phyloP scores from a whole-genome alignment of 331 rosid genomes.

The Quercus lobata region DNA sequence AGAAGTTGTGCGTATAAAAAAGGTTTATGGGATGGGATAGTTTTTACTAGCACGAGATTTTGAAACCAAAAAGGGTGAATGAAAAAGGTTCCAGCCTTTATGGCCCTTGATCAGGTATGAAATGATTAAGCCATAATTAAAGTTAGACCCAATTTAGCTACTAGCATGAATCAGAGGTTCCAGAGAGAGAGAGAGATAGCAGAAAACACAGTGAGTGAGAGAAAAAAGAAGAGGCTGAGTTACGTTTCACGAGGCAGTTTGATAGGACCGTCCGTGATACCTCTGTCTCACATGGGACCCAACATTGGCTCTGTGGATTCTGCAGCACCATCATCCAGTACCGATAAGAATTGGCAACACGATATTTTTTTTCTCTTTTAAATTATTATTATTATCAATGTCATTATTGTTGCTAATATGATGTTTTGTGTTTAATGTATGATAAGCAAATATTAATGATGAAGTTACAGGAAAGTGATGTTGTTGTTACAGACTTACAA shows the following conservation, averaged over 20 bases:
- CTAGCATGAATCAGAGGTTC: constrained; percentile 14
- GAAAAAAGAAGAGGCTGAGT: constrained; percentile 13
- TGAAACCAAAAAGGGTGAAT: constrained; percentile 2
- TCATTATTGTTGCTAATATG: too few species aligned
- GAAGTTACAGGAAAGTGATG: too few species aligned
- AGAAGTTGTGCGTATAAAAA: constrained; percentile 15
- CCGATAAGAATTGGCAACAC: too few species aligned
- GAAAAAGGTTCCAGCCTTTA: constrained; percentile 52
- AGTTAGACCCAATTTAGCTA: constrained; percentile 15
- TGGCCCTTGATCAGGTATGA: constrained; percentile 27
- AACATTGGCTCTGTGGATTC: neutral
- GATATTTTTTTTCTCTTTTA: too few species aligned
- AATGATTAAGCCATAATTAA: constrained; percentile 61
- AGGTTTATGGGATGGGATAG: neutral
- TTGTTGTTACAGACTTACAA: too few species aligned
- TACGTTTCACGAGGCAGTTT: constrained; percentile 35
- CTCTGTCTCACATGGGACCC: constrained; percentile 27
- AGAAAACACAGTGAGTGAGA: neutral
- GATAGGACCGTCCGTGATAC: constrained; percentile 87
- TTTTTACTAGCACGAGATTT: neutral
- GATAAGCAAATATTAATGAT: too few species aligned
- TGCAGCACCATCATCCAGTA: neutral
- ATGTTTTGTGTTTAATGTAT: too few species aligned
- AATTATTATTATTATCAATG: too few species aligned
- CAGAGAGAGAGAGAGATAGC: neutral